Conservation (phyloP, 805 yeast genomes). For the Ogataea saltuana region DNA sequence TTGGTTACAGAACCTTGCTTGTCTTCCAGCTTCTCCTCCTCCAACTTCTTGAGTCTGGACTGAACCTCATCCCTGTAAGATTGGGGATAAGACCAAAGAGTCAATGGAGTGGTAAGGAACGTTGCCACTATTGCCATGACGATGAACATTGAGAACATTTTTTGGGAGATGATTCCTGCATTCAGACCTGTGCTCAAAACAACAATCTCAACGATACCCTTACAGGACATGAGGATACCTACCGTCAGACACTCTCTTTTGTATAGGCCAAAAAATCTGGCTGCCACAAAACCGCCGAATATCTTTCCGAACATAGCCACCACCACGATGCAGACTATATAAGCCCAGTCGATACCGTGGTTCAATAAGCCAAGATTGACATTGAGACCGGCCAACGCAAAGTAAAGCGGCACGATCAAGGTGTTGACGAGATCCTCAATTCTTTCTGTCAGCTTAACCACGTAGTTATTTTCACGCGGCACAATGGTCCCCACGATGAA, state of each 20-base stretch:
- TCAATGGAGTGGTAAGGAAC: slow-evolving; percentile 76
- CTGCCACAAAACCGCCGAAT: slow-evolving; percentile 64
- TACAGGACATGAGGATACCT: slow-evolving; percentile 84
- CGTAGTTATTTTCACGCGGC: slow-evolving; percentile 76
- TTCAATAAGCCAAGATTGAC: slow-evolving; percentile 65
- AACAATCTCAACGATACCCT: slow-evolving; percentile 84
- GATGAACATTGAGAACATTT: slow-evolving; percentile 76
- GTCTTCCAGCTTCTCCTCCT: slow-evolving; percentile 16
- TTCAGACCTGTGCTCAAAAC: slow-evolving; percentile 73
- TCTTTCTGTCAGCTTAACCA: slow-evolving; percentile 65
- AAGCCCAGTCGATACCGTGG: slow-evolving; percentile 76
- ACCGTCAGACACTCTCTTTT: slow-evolving; percentile 78
- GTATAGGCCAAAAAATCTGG: slow-evolving; percentile 58
- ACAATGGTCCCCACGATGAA: slow-evolving; percentile 74
- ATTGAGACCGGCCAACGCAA: slow-evolving; percentile 76
- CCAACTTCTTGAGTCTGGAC: slow-evolving; percentile 24
- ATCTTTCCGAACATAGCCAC: slow-evolving; percentile 72
- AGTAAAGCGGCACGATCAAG: slow-evolving; percentile 72
- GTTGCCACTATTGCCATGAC: slow-evolving; percentile 82
- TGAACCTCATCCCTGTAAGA: slow-evolving; percentile 55
- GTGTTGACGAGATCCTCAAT: slow-evolving; percentile 77
- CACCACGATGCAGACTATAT: slow-evolving; percentile 62
- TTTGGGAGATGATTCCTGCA: slow-evolving; percentile 64
- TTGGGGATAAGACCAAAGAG: slow-evolving; percentile 61
- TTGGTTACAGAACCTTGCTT: slow-evolving; percentile 33